Evolutionary conservation across 805 yeast species (phyloP), one percentile per base, ranked within the genome.

Genomic region (Zygoascus bituminiphila): DNA sequence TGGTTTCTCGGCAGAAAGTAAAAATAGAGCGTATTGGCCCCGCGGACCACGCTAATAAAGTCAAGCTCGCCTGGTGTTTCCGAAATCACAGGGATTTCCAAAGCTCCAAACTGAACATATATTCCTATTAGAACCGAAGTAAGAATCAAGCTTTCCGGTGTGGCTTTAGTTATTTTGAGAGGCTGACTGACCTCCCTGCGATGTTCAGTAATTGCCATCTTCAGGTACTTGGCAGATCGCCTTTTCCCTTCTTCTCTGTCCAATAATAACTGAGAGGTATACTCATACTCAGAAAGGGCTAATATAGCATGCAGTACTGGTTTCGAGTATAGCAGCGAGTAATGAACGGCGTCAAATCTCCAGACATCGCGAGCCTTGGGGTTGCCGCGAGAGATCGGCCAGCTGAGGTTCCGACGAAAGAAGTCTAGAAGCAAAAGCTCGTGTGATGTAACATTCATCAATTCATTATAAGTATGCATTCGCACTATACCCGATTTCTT

Each of bases 351-450:
- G 22, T 36, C 39, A 15, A n/a, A 36, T 36, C 39, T 36, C 39
- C 39, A 36, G 21, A 36, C 22, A 7, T 36, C 8, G 20, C 17
- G 22, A 20, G 39, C 22, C 8, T 36, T 36, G 20, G 39, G 12
- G 22, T 36, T 17, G 12, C 39, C 39, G 14, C 39, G 33, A 29
- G 33, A 29, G 21, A 39, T 20, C 26, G 42, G n/a, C 42, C 42
- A 20, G n/a, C 17, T 39, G 17, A 19, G 21, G 5, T 14, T 10
- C 26, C 8, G 19, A 3, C 26, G 19, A 15, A 29, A 29, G n/a
- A 29, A 29, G 7, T 29, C 33, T 29, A 29, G n/a, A 29, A 29
- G 33, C 33, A 15, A 12, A 15, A 29, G 33, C n/a, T 29, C 33
- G n/a, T 29, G 33, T 15, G 33, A 29, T 12, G 33, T 29, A 12